These are phyloP conservation scores for Pyronema omphalodes DNA, from an alignment of 495 filamentous ascomycete species.

Conservation along the genomic window DNA sequence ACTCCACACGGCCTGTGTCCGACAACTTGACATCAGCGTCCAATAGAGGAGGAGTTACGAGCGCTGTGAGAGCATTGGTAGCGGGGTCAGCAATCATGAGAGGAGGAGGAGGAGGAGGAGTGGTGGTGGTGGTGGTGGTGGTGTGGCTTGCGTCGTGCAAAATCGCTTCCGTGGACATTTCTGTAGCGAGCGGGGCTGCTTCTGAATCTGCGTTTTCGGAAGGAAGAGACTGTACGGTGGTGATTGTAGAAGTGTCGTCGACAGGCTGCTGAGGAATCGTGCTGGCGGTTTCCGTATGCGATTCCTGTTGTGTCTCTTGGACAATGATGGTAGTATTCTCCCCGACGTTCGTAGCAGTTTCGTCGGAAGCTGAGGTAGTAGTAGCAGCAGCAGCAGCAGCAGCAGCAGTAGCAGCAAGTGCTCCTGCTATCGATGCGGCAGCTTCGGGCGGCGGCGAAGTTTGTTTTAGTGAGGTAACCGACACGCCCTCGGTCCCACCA, in stretches of 20 bases:
- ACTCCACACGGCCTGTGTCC: not conserved
- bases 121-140: not conserved
- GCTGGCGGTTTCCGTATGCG: not conserved
- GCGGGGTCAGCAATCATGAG: not conserved
- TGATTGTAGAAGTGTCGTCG: not conserved
- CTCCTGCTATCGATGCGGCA: not conserved
- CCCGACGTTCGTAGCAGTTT: not conserved
- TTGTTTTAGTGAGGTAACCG: too few relatives aligned
- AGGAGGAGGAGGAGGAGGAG: not conserved
- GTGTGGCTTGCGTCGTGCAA: not conserved
- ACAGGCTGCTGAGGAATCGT: not conserved
- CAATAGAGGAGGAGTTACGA: not conserved
- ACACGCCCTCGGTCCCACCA: too few relatives aligned
- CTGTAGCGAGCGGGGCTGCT: too few relatives aligned
- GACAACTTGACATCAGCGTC: not conserved
- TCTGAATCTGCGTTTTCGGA: not conserved
- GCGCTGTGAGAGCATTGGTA: not conserved
- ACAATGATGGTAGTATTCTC: too few relatives aligned
- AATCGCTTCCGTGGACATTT: not conserved
- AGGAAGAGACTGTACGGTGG: not conserved
- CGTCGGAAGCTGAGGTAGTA: too few relatives aligned
- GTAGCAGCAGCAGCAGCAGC: not conserved
- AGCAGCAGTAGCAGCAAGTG: not conserved
- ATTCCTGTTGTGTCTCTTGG: not conserved
- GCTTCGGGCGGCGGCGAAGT: too few relatives aligned